Conservation (phyloP, 169 alveolate genomes). For the Cryptosporidium tyzzeri region DNA sequence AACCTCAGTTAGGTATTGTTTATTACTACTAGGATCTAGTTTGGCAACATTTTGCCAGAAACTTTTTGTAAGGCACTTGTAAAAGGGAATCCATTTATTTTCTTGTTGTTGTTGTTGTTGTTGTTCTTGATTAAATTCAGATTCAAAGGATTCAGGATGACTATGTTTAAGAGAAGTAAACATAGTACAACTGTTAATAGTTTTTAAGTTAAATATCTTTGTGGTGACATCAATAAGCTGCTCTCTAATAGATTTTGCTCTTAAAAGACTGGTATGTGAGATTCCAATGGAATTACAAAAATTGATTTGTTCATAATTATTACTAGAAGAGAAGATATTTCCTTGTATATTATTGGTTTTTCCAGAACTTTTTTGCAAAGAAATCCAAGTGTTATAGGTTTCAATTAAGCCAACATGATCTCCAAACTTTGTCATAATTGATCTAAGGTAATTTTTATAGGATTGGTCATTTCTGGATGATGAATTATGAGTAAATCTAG, state of each 20-base stretch:
- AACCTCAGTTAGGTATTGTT: slow-evolving; percentile 74
- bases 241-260: slow-evolving; percentile 75
- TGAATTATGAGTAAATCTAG: slow-evolving; percentile 6
- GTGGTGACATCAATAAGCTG: slow-evolving; percentile 56
- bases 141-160: not conserved
- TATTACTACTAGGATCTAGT: slow-evolving; percentile 60
- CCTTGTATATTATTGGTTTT: too few species aligned
- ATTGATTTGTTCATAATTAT: slow-evolving; percentile 6
- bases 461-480: slow-evolving; percentile 3
- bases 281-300: slow-evolving; percentile 74
- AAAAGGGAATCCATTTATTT: slow-evolving; percentile 68
- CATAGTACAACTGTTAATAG: slow-evolving; percentile 39
- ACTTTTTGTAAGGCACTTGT: slow-evolving; percentile 82
- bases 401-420: slow-evolving; percentile 69
- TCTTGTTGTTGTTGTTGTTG: slow-evolving; percentile 2
- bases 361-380: not conserved
- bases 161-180: not conserved
- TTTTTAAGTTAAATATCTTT: slow-evolving; percentile 35
- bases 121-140: slow-evolving; percentile 40
- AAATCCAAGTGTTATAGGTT: slow-evolving; percentile 38
- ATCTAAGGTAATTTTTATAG: slow-evolving; percentile 30
- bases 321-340: not conserved
- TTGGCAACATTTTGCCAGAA: slow-evolving; percentile 81
- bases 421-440: slow-evolving; percentile 55
- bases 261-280: slow-evolving; percentile 32